Evolutionary conservation across 306 rosid species (phyloP).

Genomic region (Clitoria ternatea): DNA sequence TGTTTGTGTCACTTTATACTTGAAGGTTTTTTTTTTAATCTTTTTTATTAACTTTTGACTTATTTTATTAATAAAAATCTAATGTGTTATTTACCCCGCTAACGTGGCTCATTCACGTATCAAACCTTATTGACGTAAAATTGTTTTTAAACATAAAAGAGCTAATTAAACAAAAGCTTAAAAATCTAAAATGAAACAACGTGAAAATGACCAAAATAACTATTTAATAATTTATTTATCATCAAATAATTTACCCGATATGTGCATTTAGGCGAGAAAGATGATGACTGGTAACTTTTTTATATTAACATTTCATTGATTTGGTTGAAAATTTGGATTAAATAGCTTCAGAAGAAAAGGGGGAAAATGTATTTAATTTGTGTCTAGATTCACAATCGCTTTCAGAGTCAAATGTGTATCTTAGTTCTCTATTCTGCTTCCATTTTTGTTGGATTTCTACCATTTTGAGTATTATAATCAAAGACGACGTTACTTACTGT

Average conservation of each 20-base stretch:
- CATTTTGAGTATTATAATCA: neutral
- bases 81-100: too few species aligned
- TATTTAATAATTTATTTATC: too few species aligned
- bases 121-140: too few species aligned
- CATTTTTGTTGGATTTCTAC: neutral
- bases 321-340: neutral
- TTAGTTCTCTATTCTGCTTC: neutral
- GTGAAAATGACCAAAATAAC: too few species aligned
- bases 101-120: too few species aligned
- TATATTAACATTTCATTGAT: neutral
- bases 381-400: neutral
- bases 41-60: too few species aligned
- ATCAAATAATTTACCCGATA: neutral
- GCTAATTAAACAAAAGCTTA: too few species aligned
- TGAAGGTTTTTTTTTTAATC: too few species aligned
- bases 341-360: neutral
- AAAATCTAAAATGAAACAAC: too few species aligned
- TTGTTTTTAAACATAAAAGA: too few species aligned
- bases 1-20: too few species aligned
- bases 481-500: neutral
- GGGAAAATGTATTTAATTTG: neutral
- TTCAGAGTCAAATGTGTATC: neutral
- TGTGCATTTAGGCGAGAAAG: neutral
- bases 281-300: conserved; percentile 7
- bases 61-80: too few species aligned